Conservation (phyloP, 2,329 filamentous ascomycete genomes). For the Ustulina deusta region DNA sequence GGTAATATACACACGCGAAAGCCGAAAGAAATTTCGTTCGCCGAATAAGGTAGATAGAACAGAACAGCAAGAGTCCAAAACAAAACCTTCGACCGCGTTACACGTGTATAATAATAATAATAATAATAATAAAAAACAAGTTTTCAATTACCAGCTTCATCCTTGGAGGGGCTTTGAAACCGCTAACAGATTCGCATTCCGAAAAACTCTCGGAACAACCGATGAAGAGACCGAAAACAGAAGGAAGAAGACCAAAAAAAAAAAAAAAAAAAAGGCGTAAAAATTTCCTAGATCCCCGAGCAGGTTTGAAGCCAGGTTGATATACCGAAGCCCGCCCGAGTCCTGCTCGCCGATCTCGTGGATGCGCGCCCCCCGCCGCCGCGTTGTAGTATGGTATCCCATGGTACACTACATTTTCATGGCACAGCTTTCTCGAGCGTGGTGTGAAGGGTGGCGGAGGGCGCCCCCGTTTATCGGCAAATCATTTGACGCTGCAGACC, state of each 20-base stretch:
- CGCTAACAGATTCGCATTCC: too few species aligned
- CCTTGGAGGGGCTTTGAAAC: slow-evolving; percentile 5
- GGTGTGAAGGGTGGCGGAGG: not conserved
- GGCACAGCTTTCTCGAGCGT: not conserved
- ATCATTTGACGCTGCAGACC: not conserved
- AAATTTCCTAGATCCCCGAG: not conserved
- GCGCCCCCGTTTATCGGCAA: not conserved
- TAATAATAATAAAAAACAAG: too few species aligned
- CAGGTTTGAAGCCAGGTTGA: not conserved
- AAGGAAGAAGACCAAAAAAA: too few species aligned
- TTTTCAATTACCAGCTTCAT: not conserved
- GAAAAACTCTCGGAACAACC: slow-evolving; percentile 3
- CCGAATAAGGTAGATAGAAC: too few species aligned
- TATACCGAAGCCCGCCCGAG: not conserved
- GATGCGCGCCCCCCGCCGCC: not conserved
- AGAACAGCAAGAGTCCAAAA: not conserved
- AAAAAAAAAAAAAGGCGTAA: too few species aligned
- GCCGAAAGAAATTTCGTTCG: too few species aligned
- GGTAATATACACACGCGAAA: too few species aligned
- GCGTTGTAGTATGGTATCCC: too few species aligned
- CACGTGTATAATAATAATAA: too few species aligned
- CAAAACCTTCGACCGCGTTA: too few species aligned
- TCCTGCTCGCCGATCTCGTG: not conserved
- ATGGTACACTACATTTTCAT: not conserved
- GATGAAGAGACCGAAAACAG: too few species aligned